Evolutionary conservation across 768 basidiomycete genomes (phyloP), one percentile per base, ranked within the genome.

Genomic region (Pleurotus pulmonarius): DNA sequence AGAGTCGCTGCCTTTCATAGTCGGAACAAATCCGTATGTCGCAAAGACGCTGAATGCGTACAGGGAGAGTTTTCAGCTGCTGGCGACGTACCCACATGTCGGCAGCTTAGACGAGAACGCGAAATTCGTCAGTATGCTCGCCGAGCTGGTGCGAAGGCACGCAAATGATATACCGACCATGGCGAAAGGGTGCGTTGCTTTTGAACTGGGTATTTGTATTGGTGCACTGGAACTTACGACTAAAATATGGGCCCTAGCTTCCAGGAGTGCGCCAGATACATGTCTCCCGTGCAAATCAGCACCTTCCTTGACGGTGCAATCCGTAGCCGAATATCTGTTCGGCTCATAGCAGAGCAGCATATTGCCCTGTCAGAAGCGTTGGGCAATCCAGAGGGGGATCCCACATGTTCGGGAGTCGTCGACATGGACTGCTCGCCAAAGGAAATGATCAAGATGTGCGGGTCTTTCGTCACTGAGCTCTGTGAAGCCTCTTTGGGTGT

Each of bases 271-370:
- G 77, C 84, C 44, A 81, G 83, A 49, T 95, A 95, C 69, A 87
- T 95, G 79, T 84, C 90, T 6, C 82, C 90, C 5, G 78, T 77
- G n/a, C 84, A 90, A 63, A 87, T 92, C 61, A 86, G 81, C 70
- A 76, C 77, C 56, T 95, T 95, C 66, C 74, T 95, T 22, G 89
- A 95, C 66, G 83, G 85, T 43, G 86, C 90, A 40, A 94, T 95
- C 62, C 85, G 86, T 24, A 93, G 85, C 64, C 87, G 93, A 55
- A 92, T 94, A 56, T 91, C 90, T 39, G 84, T 94, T 25, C 86
- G 93, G 34, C 75, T 95, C 56, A 90, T 94, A 58, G 93, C 92
- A 39, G 93, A 95, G 68, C 93, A 95, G 64, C 93, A 95, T 67
- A 90, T 95, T 38, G 85, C 90, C 7, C 76, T 95, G 43, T 89